phyloP scores from a whole-genome alignment of 306 rosid genomes.

The Oxytropis ochrocephala region DNA sequence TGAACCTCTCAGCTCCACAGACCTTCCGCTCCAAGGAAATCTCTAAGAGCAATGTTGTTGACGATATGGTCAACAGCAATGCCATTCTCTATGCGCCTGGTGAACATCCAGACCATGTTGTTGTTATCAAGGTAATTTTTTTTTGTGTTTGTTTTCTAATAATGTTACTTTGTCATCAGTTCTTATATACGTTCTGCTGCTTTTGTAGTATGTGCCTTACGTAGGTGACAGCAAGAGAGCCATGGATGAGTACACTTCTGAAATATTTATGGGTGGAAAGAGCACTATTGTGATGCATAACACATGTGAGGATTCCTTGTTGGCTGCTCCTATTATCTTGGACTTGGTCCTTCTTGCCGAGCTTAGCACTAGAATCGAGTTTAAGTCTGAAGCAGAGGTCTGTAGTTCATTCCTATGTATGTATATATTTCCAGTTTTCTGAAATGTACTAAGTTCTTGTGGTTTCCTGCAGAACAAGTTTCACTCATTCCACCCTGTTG shows the following conservation, averaged over 20 bases:
- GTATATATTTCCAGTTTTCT: background rate
- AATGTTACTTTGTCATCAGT: background rate
- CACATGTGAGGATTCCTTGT: slow-evolving; percentile 98
- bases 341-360: slow-evolving; percentile 98
- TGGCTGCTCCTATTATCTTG: slow-evolving; percentile 95
- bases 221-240: slow-evolving; percentile 99
- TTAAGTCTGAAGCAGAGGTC: slow-evolving; percentile 90
- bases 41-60: slow-evolving; percentile 96
- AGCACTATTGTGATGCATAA: slow-evolving; percentile 94
- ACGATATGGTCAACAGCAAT: slow-evolving; percentile 97
- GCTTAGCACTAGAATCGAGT: slow-evolving; percentile 89
- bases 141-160: background rate
- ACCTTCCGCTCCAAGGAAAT: slow-evolving; percentile 97
- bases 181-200: background rate
- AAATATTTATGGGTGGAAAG: slow-evolving; percentile 96
- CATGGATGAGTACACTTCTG: slow-evolving; percentile 97
- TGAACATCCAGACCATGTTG: slow-evolving; percentile 98
- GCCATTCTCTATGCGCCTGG: slow-evolving; percentile 86
- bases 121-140: slow-evolving; percentile 77
- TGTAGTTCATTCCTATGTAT: too few relatives aligned
- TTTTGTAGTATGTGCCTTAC: slow-evolving; percentile 79
- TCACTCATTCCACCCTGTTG: slow-evolving; percentile 96
- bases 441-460: background rate
- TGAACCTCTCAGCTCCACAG: slow-evolving; percentile 98
- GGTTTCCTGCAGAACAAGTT: slow-evolving; percentile 65